Evolutionary conservation across 805 yeast species (phyloP), one percentile per base, ranked within the genome.

Genomic region (Pichia paraexigua): DNA sequence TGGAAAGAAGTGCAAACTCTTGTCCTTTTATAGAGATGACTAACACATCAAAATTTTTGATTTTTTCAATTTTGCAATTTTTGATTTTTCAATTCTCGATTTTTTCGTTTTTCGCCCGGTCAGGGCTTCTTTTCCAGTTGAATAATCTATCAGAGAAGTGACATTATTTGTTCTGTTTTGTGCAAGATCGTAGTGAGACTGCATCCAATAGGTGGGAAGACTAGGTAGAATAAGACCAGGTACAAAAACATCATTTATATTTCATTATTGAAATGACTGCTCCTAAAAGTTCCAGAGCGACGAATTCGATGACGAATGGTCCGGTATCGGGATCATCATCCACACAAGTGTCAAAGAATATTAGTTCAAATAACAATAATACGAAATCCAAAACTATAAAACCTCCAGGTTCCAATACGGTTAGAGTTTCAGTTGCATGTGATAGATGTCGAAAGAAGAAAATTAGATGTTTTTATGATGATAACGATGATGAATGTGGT

Each of bases 391-490:
- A 79, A 58, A 77, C 79, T 41, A 87, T 87, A 52, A 77, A 78
- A 56, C 77, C 87, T 2, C 87, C 87, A 2, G 91, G 92, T 2
- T 71, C 81, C 15, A 73, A 77, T 27, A 72, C 77, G 0, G 83
- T 80, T 52, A 69, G 96, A 51, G 86, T 87, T 2, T 91, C 96
- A 0, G 96, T 89, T 63, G 96, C 96, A 0, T 89, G 97, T 66
- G 96, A 89, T 63, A 70, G 97, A 47, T 90, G 96, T 62, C 71
- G 96, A 47, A 79, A 87, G 46, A 87, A 86, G 62, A 87, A 87
- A 66, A 82, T 85, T 13, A 78, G 82, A 52, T 86, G 95, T 69
- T 65, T 63, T 44, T 65, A 65, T 45, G 67, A 65, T 41, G 63
- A 65, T 25, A 64, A 24, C 7, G 25, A 24, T 24, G 7, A 24